Conservation (phyloP, 352 stramenopile genomes). For the Aphanomyces astaci region DNA sequence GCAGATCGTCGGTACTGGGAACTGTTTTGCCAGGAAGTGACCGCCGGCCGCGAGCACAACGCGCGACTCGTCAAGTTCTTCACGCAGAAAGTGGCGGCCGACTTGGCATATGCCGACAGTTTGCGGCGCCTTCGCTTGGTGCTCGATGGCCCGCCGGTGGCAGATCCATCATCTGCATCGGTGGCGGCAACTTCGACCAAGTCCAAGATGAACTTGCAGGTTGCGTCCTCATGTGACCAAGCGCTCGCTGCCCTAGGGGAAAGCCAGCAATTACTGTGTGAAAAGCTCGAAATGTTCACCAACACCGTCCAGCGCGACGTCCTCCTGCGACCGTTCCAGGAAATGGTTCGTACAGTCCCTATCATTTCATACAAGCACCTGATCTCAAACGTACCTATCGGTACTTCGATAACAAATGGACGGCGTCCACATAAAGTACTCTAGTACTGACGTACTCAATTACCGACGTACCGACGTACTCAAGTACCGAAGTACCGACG, state of each 20-base stretch:
- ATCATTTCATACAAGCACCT: too few species aligned
- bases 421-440: too few species aligned
- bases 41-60: conserved; percentile 56
- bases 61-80: conserved; percentile 61
- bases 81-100: conserved; percentile 47
- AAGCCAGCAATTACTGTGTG: conserved; percentile 64
- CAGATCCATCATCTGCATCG: conserved; percentile 20
- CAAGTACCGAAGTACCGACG: too few species aligned
- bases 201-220: conserved; percentile 24
- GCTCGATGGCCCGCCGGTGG: conserved; percentile 33
- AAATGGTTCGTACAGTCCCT: conserved; percentile 35
- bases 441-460: too few species aligned
- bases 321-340: conserved; percentile 49
- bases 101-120: conserved; percentile 67
- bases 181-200: not conserved
- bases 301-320: conserved; percentile 66
- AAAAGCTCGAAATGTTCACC: conserved; percentile 72
- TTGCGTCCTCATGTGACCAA: conserved; percentile 46
- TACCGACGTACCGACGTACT: too few species aligned
- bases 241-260: conserved; percentile 54
- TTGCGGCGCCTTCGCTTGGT: conserved; percentile 49
- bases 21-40: conserved; percentile 68
- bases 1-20: conserved; percentile 67
- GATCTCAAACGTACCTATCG: too few species aligned
- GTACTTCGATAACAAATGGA: too few species aligned